Evolutionary conservation across 2,329 filamentous ascomycete genomes (phyloP).

Genomic region (Capronia coronata): DNA sequence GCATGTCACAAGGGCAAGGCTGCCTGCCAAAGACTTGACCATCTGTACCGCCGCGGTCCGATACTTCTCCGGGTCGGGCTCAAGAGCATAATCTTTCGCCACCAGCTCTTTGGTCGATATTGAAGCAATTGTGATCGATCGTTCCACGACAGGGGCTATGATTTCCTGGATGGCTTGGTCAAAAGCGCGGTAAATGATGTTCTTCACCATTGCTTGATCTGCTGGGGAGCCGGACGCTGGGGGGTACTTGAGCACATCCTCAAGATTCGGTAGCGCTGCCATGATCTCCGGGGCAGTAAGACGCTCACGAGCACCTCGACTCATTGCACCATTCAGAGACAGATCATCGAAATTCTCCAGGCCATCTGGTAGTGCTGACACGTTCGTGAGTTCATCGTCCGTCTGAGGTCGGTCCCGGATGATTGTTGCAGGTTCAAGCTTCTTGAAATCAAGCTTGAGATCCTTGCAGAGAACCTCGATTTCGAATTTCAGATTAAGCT

Average conservation of each 20-base stretch:
- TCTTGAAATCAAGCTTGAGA: slow-evolving; percentile 83
- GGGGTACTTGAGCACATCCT: slow-evolving; percentile 71
- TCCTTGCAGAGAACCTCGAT: slow-evolving; percentile 97
- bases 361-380: slow-evolving; percentile 61
- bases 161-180: slow-evolving; percentile 91
- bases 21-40: slow-evolving; percentile 90
- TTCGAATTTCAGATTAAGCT: slow-evolving; percentile 96
- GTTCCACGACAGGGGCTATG: slow-evolving; percentile 92
- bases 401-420: slow-evolving; percentile 59
- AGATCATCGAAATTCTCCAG: slow-evolving; percentile 79
- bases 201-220: slow-evolving; percentile 57
- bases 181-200: slow-evolving; percentile 78
- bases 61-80: slow-evolving; percentile 80
- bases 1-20: slow-evolving; percentile 91
- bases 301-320: slow-evolving; percentile 60
- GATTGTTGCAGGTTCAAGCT: slow-evolving; percentile 76
- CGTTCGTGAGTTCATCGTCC: slow-evolving; percentile 43
- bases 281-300: slow-evolving; percentile 73
- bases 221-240: slow-evolving; percentile 71
- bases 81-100: slow-evolving; percentile 91
- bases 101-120: slow-evolving; percentile 95
- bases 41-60: slow-evolving; percentile 83
- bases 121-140: slow-evolving; percentile 94
- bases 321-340: slow-evolving; percentile 63
- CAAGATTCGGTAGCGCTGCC: slow-evolving; percentile 75